phyloP scores from a whole-genome alignment of 2,329 filamentous ascomycete species.

The Lachnellula willkommii region DNA sequence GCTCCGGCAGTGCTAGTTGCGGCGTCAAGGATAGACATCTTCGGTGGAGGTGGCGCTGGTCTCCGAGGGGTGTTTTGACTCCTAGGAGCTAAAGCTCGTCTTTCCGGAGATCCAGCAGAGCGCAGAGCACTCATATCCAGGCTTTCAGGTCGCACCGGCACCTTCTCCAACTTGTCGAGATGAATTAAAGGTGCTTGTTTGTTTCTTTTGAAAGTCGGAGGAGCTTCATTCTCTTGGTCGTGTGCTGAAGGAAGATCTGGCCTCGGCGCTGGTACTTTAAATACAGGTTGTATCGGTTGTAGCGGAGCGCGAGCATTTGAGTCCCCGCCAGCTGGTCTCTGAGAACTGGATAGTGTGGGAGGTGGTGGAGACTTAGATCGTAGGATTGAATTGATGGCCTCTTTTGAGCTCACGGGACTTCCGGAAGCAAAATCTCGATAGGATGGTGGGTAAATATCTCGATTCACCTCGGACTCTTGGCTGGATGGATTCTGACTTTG shows the following conservation, averaged over 20 bases:
- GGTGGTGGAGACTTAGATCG: constrained; percentile 29
- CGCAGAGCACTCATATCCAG: constrained; percentile 37
- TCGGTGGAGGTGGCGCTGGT: constrained; percentile 76
- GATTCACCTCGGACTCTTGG: constrained; percentile 27
- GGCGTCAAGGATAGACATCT: constrained; percentile 93
- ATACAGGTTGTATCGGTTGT: constrained; percentile 46
- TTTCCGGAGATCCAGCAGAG: constrained; percentile 45
- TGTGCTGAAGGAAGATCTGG: constrained; percentile 55
- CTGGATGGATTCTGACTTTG: constrained; percentile 27
- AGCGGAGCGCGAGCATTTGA: constrained; percentile 38
- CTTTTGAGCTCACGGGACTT: constrained; percentile 22
- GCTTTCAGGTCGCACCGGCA: constrained; percentile 46
- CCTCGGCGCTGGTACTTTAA: constrained; percentile 52
- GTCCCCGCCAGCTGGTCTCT: constrained; percentile 29
- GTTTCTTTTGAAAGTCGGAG: constrained; percentile 58
- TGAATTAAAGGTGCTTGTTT: constrained; percentile 26
- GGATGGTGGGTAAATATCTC: constrained; percentile 28
- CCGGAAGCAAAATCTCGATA: constrained; percentile 38
- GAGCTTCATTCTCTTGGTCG: constrained; percentile 82
- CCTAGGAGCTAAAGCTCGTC: constrained; percentile 50
- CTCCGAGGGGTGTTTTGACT: constrained; percentile 69
- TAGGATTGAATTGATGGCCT: constrained; percentile 19
- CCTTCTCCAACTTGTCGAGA: constrained; percentile 39
- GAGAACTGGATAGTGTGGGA: constrained; percentile 22
- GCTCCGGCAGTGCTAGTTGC: constrained; percentile 81